Evolutionary conservation across 2,329 filamentous ascomycete genomes (phyloP), one percentile per base, ranked within the genome.

Genomic region (Acrocalymma vagum): DNA sequence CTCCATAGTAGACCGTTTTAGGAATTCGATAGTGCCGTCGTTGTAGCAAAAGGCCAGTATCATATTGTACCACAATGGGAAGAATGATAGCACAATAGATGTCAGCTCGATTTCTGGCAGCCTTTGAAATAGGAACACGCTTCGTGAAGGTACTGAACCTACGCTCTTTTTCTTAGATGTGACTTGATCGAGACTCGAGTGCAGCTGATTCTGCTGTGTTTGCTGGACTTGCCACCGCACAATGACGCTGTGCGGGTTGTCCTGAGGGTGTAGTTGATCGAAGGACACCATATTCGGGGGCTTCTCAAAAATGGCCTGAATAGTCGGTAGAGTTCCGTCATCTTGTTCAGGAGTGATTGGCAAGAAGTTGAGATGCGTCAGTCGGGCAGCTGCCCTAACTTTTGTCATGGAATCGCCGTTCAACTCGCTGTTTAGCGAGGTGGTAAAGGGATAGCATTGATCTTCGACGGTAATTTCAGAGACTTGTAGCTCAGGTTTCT

Each of bases 221-320:
- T 88, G 83, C 21, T 80, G 78, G 8, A 93, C 66, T 54, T 94
- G 86, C 93, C 93, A 97, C 48, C 87, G 82, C 49, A 90, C 85
- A 48, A 97, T 78, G 26, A 92, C 81, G 53, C 86, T 95, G 54
- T 87, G 83, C 0, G 82, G 75, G 21, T 85, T 82, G 51, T 85
- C 83, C 27, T 80, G 78, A 37, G 81, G 84, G 20, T 85, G 78
- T 20, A 78, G 78, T 37, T 72, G 72, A 36, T 71, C 72, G 11
- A 63, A 51, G 11, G 62, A 48, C 6, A 62, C 46, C 8, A 62
- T 16, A 14, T 62, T 71, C 17, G 74, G 77, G 39, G 76, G 69
- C 58, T 80, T 80, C 8, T 87, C 87, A 45, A 90, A 90, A 20
- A 92, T 80, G 1, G 87, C 85, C 22, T 96, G 66, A 14, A 96